Evolutionary conservation across 768 basidiomycete species (phyloP).

Genomic region (Vishniacozyma victoriae): DNA sequence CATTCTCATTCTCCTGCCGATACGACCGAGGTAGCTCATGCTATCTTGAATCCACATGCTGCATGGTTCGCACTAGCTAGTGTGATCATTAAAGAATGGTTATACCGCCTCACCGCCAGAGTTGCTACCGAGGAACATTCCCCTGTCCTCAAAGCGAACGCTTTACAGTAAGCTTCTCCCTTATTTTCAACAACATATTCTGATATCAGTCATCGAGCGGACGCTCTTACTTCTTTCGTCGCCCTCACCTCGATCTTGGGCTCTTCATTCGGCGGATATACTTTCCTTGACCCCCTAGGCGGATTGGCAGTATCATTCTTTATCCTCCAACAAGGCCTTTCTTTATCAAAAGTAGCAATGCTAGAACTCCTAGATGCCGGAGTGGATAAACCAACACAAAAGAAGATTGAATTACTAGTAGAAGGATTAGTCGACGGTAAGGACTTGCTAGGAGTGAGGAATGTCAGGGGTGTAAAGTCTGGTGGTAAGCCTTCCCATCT

Average conservation of each 20-base stretch:
- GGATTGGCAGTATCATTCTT: conserved; percentile 85
- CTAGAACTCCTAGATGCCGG: conserved; percentile 79
- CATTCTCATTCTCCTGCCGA: conserved; percentile 48
- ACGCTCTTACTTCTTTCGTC: conserved; percentile 87
- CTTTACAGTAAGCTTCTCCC: conserved; percentile 58
- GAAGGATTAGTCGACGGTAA: conserved; percentile 53
- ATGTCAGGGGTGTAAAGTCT: conserved; percentile 44
- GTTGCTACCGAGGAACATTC: conserved; percentile 88
- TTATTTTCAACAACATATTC: not conserved
- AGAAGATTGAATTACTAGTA: conserved; percentile 56
- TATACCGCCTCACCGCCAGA: conserved; percentile 79
- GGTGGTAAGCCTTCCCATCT: conserved; percentile 34
- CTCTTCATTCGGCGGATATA: conserved; percentile 66
- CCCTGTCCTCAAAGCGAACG: conserved; percentile 90
- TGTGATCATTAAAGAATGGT: conserved; percentile 81
- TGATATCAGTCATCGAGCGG: conserved; percentile 67
- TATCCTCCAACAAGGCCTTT: conserved; percentile 72
- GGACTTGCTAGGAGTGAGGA: conserved; percentile 35
- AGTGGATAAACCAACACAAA: conserved; percentile 57
- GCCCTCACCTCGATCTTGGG: conserved; percentile 89
- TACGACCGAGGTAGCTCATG: conserved; percentile 50
- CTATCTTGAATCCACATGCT: conserved; percentile 77
- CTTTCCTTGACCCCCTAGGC: conserved; percentile 87
- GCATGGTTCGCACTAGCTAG: conserved; percentile 89
- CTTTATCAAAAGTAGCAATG: conserved; percentile 63